Percentiles rank a stretch among this genome's conserved stretches.
Evolutionary conservation across 2,329 filamentous ascomycete genomes (phyloP).

Genomic region (Ophiostoma montium): DNA sequence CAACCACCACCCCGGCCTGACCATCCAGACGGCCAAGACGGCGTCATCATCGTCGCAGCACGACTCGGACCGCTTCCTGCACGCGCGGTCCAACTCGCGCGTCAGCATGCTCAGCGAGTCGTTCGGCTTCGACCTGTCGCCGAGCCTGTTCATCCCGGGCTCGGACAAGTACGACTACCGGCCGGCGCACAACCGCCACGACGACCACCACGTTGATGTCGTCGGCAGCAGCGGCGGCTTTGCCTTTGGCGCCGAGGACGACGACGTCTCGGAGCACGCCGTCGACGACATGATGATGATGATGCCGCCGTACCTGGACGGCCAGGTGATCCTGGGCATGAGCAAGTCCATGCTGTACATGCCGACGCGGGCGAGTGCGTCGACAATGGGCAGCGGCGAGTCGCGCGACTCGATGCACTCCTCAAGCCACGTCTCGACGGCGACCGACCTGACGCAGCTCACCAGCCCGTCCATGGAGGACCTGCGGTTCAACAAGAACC

Average conservation of each 20-base stretch:
- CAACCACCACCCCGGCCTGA: constrained; percentile 13
- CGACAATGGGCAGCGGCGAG: constrained; percentile 36
- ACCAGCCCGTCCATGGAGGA: constrained; percentile 29
- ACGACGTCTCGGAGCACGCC: constrained; percentile 3
- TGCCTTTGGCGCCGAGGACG: constrained; percentile 15
- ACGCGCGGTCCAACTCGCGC: constrained; percentile 29
- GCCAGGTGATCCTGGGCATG: constrained; percentile 16
- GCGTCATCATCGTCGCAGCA: too few relatives aligned
- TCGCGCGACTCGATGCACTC: constrained; percentile 33
- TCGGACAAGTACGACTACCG: constrained; percentile 29
- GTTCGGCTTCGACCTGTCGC: constrained; percentile 45
- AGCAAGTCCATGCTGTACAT: constrained; percentile 19
- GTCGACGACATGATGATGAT: constrained; percentile 5
- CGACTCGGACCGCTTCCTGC: constrained; percentile 17
- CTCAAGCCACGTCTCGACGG: constrained; percentile 38
- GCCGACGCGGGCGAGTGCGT: constrained; percentile 37
- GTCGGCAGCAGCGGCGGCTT: constrained; percentile 8
- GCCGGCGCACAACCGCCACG: too few relatives aligned
- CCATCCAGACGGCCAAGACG: constrained; percentile 10
- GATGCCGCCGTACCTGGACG: constrained; percentile 5
- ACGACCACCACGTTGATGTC: too few relatives aligned
- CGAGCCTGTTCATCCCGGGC: constrained; percentile 44
- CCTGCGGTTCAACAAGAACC: constrained; percentile 11
- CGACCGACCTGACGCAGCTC: constrained; percentile 37
- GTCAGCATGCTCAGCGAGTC: constrained; percentile 43